Base-by-base conservation (phyloP, 768 basidiomycete species). In the Psilocybe cubensis region DNA sequence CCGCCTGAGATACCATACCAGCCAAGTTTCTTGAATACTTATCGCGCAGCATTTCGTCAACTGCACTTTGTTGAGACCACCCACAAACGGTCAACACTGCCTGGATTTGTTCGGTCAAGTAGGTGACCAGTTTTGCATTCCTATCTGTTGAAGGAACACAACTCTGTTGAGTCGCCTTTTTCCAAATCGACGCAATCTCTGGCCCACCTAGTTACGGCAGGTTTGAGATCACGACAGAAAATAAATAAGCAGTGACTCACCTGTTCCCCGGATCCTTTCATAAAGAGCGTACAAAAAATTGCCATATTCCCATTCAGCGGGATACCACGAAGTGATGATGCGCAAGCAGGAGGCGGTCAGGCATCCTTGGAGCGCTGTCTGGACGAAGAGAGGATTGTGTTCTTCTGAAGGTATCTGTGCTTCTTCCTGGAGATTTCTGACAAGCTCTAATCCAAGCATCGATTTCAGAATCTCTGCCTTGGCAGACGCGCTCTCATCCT, bases 311-410 rank as follows among this genome's bases (percentile, higher is more conserved):
- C 75, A 78, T 52, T 77, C 73, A 51, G 70, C 68, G 11, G 75
- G 75, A 54, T 74, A 77, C 77, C 77, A 78, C 28, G 78, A 73
- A 59, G 68, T 68, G 64, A 75, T 74, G 64, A 78, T 74, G 59
- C 69, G 74, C 57, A 64, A 66, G 54, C 72, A 75, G 55, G 72
- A 77, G 46, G 68, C 69, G 58, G 69, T 69, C 63, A 79, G 67
- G 62, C 74, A 75, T 20, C 72, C 74, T 66, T 79, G 77, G 62
- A 79, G 63, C 12, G 74, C 76, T 12, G 74, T 68, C 56, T 76
- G 77, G 7, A 76, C 64, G 45, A 72, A 66, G 55, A 74, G 67
- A 17, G 74, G 70, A 31, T 74, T 71, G 61, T 62, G 66, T 5
- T 72, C 68, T 33, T 66, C 63, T 28, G 59, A 55, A 42, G 63